These are phyloP conservation scores for Aspergillus floridensis DNA, from an alignment of 2,329 filamentous ascomycete species.

Conservation along the genomic window DNA sequence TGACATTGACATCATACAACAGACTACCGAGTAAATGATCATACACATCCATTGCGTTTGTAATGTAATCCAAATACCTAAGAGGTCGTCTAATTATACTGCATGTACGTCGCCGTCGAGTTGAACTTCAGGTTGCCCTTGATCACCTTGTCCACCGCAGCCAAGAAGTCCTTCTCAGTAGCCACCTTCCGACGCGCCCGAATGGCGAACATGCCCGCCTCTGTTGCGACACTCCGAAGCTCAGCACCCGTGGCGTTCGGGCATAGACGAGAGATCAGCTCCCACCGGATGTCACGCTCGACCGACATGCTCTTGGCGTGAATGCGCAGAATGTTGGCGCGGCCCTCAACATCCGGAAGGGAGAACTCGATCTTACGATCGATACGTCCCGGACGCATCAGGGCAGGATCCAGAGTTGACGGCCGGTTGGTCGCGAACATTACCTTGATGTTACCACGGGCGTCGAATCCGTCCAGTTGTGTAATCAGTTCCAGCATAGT, in stretches of 20 bases:
- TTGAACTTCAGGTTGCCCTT: constrained; percentile 99
- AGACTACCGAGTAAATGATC: constrained; percentile 31
- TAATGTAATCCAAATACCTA: constrained; percentile 19
- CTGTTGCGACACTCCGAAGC: constrained; percentile 91
- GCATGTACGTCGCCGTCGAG: constrained; percentile 95
- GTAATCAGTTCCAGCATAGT: constrained; percentile 98
- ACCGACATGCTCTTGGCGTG: constrained; percentile 99
- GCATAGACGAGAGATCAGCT: constrained; percentile 93
- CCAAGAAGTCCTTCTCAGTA: constrained; percentile 97
- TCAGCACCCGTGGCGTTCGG: constrained; percentile 97
- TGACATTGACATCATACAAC: constrained; percentile 15
- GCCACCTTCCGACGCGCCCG: constrained; percentile 93
- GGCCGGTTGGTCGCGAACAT: constrained; percentile 99
- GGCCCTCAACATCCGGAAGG: constrained; percentile 91
- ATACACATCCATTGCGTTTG: constrained; percentile 33
- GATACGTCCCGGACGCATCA: constrained; percentile 96
- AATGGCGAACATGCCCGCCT: constrained; percentile 98
- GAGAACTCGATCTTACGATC: constrained; percentile 99
- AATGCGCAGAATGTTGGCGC: constrained; percentile 95
- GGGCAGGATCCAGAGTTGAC: constrained; percentile 89
- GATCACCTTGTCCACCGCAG: constrained; percentile 98
- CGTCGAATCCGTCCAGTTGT: constrained; percentile 93
- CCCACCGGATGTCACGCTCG: constrained; percentile 97
- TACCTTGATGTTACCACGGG: constrained; percentile 97
- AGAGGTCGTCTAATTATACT: constrained; percentile 76